These are phyloP conservation scores for Trametes polyzona DNA, from an alignment of 1,284 basidiomycete species.

Conservation along the genomic window DNA sequence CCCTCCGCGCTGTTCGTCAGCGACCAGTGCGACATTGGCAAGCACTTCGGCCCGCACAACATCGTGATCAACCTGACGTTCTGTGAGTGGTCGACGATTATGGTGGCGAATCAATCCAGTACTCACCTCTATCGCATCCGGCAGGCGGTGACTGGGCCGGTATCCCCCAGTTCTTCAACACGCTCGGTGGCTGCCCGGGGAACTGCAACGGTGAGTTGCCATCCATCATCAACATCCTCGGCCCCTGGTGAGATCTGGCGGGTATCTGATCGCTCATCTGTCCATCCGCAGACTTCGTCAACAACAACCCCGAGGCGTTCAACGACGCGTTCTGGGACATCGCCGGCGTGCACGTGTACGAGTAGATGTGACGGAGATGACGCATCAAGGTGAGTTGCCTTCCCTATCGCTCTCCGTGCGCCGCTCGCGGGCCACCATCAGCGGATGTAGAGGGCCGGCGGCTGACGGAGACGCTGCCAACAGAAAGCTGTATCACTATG, in stretches of 20 bases:
- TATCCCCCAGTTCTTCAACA: constrained; percentile 41
- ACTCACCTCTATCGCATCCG: neutral
- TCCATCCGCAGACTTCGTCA: constrained; percentile 41
- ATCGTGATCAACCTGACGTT: constrained; percentile 62
- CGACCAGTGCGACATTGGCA: constrained; percentile 51
- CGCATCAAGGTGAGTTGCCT: neutral
- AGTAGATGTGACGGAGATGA: constrained; percentile 27
- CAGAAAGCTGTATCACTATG: constrained; percentile 23
- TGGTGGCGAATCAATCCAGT: neutral
- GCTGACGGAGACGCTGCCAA: neutral
- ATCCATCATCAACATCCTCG: too few species aligned
- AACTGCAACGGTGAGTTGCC: constrained; percentile 49
- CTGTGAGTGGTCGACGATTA: constrained; percentile 33
- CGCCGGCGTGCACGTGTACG: constrained; percentile 36
- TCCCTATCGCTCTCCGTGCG: neutral
- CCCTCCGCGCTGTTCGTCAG: constrained; percentile 61
- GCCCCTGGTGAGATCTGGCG: too few species aligned
- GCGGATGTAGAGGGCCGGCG: neutral
- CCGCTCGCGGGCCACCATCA: neutral
- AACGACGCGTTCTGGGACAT: constrained; percentile 54
- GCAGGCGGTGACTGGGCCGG: constrained; percentile 62
- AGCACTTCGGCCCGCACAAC: constrained; percentile 58
- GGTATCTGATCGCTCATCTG: neutral
- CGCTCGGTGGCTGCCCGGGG: constrained; percentile 50
- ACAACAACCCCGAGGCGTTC: constrained; percentile 50